A percentile compares a stretch with the other conserved stretches of the same genome.
These are phyloP conservation scores for Camptophora hylomeconis DNA, from an alignment of 2,329 filamentous ascomycete species.

Conservation along the genomic window DNA sequence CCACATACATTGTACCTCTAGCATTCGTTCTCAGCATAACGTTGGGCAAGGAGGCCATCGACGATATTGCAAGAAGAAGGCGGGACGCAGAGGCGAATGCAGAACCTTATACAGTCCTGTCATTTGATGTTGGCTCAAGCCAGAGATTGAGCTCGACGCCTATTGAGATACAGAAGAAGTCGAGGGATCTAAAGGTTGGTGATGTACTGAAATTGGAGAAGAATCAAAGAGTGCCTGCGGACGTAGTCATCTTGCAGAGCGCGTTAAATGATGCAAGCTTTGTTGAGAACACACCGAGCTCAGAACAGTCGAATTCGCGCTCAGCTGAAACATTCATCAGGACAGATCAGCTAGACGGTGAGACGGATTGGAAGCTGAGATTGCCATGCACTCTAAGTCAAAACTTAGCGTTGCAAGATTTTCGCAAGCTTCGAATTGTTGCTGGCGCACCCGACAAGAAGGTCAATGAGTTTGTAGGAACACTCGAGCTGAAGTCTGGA, in stretches of 20 bases:
- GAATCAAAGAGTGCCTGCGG: constrained; percentile 84
- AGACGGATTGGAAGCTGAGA: constrained; percentile 96
- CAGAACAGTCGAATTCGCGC: constrained; percentile 14
- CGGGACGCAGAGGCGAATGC: constrained; percentile 91
- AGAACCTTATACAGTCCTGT: constrained; percentile 69
- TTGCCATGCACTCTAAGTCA: constrained; percentile 79
- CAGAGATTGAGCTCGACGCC: constrained; percentile 17
- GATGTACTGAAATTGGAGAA: constrained; percentile 90
- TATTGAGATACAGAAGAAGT: constrained; percentile 61
- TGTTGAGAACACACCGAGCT: constrained; percentile 22
- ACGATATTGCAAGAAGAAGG: constrained; percentile 75
- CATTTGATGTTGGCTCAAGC: constrained; percentile 41
- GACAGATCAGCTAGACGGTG: constrained; percentile 92
- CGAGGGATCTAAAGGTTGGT: constrained; percentile 79
- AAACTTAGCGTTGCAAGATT: constrained; percentile 56
- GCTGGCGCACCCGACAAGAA: constrained; percentile 85
- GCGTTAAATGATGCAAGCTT: constrained; percentile 43
- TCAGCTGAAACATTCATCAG: constrained; percentile 85
- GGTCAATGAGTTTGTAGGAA: constrained; percentile 92
- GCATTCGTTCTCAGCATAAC: constrained; percentile 87
- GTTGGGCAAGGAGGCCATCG: constrained; percentile 86
- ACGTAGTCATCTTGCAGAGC: constrained; percentile 86
- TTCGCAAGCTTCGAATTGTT: constrained; percentile 53
- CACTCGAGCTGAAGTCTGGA: constrained; percentile 58
- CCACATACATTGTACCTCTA: constrained; percentile 84